Evolutionary conservation across 805 yeast species (phyloP).

Genomic region (Vanderwaltozyma polyspora): DNA sequence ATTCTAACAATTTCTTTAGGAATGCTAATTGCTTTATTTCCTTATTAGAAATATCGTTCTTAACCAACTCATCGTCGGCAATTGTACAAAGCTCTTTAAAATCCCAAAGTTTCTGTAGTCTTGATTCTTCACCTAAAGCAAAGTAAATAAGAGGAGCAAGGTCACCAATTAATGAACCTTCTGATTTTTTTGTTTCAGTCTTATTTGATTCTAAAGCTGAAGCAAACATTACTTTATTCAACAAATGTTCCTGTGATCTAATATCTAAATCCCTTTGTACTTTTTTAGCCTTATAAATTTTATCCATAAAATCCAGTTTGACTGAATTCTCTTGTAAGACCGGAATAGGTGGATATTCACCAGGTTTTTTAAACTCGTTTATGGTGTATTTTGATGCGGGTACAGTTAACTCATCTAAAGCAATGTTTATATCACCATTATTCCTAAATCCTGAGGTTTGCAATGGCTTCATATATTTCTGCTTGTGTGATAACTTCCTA

Average conservation of each 20-base stretch:
- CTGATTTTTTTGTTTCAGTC: too few species aligned
- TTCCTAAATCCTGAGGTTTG: slow-evolving; percentile 40
- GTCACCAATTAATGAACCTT: slow-evolving; percentile 5
- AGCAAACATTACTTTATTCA: slow-evolving; percentile 20
- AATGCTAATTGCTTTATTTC: slow-evolving; percentile 43
- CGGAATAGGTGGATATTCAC: slow-evolving; percentile 16
- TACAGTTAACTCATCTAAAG: slow-evolving; percentile 31
- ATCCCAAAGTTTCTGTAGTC: slow-evolving; percentile 29
- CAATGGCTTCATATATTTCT: slow-evolving; percentile 43
- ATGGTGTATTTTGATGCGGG: slow-evolving; percentile 16
- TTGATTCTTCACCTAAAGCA: slow-evolving; percentile 25
- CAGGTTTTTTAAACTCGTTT: slow-evolving; percentile 7
- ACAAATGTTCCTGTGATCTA: slow-evolving; percentile 25
- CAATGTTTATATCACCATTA: slow-evolving; percentile 50
- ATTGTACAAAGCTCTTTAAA: slow-evolving; percentile 38
- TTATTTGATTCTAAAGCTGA: not conserved
- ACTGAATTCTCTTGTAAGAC: slow-evolving; percentile 17
- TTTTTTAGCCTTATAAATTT: slow-evolving; percentile 27
- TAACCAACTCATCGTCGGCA: slow-evolving; percentile 24
- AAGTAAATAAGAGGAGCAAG: slow-evolving; percentile 27
- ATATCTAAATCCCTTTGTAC: slow-evolving; percentile 29
- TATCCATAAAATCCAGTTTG: slow-evolving; percentile 20
- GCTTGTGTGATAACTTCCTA: slow-evolving; percentile 41
- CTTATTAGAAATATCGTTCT: slow-evolving; percentile 1
- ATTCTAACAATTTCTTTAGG: slow-evolving; percentile 49